Evolutionary conservation across 352 stramenopile species (phyloP).

Genomic region (Pythium rhizo-oryzae): DNA sequence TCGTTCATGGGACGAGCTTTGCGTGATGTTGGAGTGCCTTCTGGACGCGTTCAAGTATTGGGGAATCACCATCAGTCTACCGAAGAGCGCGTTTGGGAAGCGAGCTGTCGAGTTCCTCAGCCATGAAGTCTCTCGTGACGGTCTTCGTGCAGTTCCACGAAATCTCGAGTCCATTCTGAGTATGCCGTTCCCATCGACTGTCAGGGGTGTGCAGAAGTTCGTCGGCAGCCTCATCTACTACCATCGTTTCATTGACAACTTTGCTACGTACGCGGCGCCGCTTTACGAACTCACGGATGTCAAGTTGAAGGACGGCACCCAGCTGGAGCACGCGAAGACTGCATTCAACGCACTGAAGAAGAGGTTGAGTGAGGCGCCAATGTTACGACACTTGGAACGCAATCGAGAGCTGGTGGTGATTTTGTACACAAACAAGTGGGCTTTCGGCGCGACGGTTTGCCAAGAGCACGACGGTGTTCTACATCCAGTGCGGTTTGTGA

Average conservation of each 20-base stretch:
- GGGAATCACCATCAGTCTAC: slow-evolving; percentile 32
- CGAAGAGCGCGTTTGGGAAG: slow-evolving; percentile 25
- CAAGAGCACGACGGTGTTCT: slow-evolving; percentile 13
- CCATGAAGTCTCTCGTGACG: background rate
- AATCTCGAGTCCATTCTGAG: slow-evolving; percentile 4
- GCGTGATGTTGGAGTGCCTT: slow-evolving; percentile 5
- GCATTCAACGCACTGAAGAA: slow-evolving; percentile 25
- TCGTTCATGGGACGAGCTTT: slow-evolving; percentile 16
- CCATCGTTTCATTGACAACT: slow-evolving; percentile 24
- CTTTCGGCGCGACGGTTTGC: slow-evolving; percentile 7
- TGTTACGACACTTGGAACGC: slow-evolving; percentile 3
- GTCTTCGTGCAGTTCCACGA: background rate
- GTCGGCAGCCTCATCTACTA: slow-evolving; percentile 24
- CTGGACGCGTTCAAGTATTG: slow-evolving; percentile 25
- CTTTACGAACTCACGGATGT: slow-evolving; percentile 23
- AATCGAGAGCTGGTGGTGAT: slow-evolving; percentile 8
- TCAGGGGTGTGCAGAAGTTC: slow-evolving; percentile 27
- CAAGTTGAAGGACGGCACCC: background rate
- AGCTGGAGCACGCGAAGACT: slow-evolving; percentile 4
- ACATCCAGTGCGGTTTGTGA: slow-evolving; percentile 16
- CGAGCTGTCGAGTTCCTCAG: slow-evolving; percentile 21
- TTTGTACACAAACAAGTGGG: slow-evolving; percentile 22
- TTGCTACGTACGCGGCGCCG: slow-evolving; percentile 1
- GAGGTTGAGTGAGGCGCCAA: background rate
- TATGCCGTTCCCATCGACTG: slow-evolving; percentile 15